These are phyloP conservation scores for Nicotiana rustica DNA, from an alignment of 305 asterid species.

Conservation along the genomic window DNA sequence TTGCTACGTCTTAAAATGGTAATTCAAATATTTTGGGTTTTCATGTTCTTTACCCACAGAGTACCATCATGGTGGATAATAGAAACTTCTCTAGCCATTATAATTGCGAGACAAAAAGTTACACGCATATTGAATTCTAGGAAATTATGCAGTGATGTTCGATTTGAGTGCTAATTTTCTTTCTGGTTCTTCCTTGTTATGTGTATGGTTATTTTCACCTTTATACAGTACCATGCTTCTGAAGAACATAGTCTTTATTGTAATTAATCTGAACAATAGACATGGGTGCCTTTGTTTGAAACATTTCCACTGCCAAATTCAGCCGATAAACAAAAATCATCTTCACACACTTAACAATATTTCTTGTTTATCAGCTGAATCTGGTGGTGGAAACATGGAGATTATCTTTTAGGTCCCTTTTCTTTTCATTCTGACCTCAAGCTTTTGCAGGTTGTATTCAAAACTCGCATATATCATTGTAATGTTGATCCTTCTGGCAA, in stretches of 20 bases:
- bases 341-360: neutral
- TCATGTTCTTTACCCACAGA: neutral
- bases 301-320: constrained; percentile 9
- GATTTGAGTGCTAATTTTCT: too few species aligned
- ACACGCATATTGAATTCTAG: too few species aligned
- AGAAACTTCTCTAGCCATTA: neutral
- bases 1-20: neutral
- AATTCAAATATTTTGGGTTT: neutral
- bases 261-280: neutral
- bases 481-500: constrained; percentile 81
- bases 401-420: constrained; percentile 27
- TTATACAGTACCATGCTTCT: neutral
- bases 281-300: constrained; percentile 11
- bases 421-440: constrained; percentile 52
- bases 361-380: constrained; percentile 11
- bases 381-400: neutral
- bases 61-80: neutral
- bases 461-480: constrained; percentile 89
- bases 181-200: neutral
- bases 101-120: too few species aligned
- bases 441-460: constrained; percentile 83
- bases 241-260: neutral
- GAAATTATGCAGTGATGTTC: too few species aligned
- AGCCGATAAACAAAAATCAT: neutral
- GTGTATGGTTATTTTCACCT: constrained; percentile 4